Base-by-base conservation (phyloP, 768 basidiomycete genomes). In the Phlebiopsis gigantea region DNA sequence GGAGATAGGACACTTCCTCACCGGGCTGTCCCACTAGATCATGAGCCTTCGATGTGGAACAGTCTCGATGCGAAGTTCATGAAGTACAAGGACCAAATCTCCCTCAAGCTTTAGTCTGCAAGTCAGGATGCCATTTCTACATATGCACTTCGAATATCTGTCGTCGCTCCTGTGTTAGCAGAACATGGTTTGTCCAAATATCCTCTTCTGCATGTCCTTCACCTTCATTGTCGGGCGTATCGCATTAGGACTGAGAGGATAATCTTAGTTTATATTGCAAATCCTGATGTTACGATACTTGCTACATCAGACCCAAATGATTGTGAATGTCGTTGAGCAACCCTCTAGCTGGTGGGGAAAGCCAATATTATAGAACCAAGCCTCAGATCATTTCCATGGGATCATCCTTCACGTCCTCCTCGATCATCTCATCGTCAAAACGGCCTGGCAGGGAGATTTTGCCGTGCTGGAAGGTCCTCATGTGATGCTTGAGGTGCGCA, bases 1-100 rank as follows among this genome's bases (percentile, higher is more conserved):
- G 5, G 21, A 28, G 17, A 26, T 9, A 21, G 44, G 15, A 34
- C 51, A 34, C 44, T 58, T 21, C 22, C 44, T 28, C 41, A 41
- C 45, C 9, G 14, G 39, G 9, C 19, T 31, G 47, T 29, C 1
- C 28, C 17, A n/a, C 34, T 39, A 83, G 82, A 79, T 64, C 83
- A 83, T 66, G 83, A 84, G 61, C 83, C 82, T 17, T 77, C 75
- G 69, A 85, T 85, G 82, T 87, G 83, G 83, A 79, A 86, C 56
- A 68, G 79, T 56, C 71, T 86, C 59, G 79, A 75, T 62, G 78
- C 72, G 4, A 73, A 82, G 49, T 85, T 87, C 66, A 63, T 84
- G 67, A 75, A 80, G 58, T 81, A 84, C 59, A 63, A 84, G 28
- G 78, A 79, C 29, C 69, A 82, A 58, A 74, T 85, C 55, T 82